Evolutionary conservation across 345 rosid species (phyloP).

Genomic region (Clausena lansium): DNA sequence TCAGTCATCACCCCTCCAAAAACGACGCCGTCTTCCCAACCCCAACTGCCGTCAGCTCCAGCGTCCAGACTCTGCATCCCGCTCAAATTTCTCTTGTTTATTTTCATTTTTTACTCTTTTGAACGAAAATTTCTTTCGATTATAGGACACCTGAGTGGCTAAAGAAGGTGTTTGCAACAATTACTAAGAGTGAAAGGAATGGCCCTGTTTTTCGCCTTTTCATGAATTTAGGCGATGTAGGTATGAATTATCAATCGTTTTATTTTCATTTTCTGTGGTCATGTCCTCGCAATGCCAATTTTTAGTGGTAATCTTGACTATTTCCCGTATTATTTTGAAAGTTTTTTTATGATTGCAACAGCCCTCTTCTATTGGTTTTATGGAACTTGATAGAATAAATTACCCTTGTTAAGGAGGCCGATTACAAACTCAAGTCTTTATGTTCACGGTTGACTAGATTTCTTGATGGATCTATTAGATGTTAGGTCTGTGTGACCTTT

Average conservation of each 20-base stretch:
- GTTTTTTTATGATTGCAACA: background rate
- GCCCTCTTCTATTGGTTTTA: background rate
- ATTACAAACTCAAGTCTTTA: background rate
- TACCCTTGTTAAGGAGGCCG: background rate
- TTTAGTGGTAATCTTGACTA: background rate
- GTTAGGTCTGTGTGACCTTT: background rate
- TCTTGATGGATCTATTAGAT: background rate
- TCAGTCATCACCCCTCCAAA: slow-evolving; percentile 38
- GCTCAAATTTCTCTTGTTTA: slow-evolving; percentile 23
- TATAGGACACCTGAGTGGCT: slow-evolving; percentile 89
- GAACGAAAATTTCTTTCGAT: background rate
- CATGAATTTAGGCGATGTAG: slow-evolving; percentile 97
- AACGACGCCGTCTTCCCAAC: slow-evolving; percentile 29
- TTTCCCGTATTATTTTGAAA: background rate
- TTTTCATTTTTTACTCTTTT: background rate
- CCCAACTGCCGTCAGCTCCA: slow-evolving; percentile 34
- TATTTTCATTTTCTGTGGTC: too few species aligned
- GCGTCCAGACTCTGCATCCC: slow-evolving; percentile 55
- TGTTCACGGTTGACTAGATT: background rate
- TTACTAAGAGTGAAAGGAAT: slow-evolving; percentile 81
- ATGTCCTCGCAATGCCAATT: background rate
- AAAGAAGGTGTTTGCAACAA: slow-evolving; percentile 72
- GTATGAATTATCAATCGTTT: slow-evolving; percentile 27
- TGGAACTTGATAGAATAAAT: background rate
- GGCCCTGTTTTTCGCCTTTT: slow-evolving; percentile 91